Conservation (phyloP, 1,284 basidiomycete genomes). For the Heterobasidion occidentale region DNA sequence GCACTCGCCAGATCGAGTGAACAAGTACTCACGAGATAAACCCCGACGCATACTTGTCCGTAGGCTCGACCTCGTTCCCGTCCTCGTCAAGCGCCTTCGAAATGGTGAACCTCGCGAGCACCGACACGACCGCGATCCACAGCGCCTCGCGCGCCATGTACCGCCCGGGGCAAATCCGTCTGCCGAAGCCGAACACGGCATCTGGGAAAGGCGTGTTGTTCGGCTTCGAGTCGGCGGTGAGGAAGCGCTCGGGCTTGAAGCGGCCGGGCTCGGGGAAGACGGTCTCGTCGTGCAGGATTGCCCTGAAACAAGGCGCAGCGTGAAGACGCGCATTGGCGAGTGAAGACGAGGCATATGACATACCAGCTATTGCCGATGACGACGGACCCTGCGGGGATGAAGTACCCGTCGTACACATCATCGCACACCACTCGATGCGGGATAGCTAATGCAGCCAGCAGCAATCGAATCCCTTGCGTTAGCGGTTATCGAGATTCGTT, state of each 20-base stretch:
- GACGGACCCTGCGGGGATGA: conserved; percentile 26
- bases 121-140: conserved; percentile 27
- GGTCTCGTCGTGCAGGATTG: conserved; percentile 4
- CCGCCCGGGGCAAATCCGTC: conserved; percentile 26
- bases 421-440: conserved; percentile 22
- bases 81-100: not conserved
- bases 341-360: not conserved
- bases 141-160: conserved; percentile 27
- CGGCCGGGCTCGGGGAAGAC: conserved; percentile 4
- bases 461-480: not conserved
- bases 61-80: not conserved
- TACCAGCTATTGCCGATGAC: conserved; percentile 25
- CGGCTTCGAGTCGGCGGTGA: conserved; percentile 7
- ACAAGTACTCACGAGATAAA: conserved; percentile 7
- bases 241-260: conserved; percentile 11
- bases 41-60: conserved; percentile 6
- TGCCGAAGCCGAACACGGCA: conserved; percentile 24
- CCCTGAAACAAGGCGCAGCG: not conserved
- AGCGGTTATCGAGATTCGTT: not conserved
- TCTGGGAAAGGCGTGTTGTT: conserved; percentile 9
- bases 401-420: conserved; percentile 27
- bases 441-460: conserved; percentile 12
- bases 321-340: not conserved
- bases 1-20: no score
- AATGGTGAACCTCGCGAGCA: conserved; percentile 25